phyloP scores from a whole-genome alignment of 805 yeast genomes.

The Ogataea paraovalis region DNA sequence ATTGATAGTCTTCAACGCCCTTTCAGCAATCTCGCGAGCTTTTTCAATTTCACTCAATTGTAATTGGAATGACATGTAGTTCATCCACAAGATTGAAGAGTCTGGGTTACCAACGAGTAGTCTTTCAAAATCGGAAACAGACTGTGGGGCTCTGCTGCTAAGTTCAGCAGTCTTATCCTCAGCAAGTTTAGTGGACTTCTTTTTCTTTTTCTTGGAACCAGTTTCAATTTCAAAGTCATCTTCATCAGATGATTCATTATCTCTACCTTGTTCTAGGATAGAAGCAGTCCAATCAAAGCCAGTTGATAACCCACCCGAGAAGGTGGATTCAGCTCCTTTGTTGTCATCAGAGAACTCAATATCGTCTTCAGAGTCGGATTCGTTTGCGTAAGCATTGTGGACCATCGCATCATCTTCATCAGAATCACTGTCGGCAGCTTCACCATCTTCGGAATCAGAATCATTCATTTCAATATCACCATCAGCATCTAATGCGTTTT shows the following conservation, averaged over 20 bases:
- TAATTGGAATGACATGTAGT: conserved; percentile 95
- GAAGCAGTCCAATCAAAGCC: conserved; percentile 97
- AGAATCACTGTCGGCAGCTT: conserved; percentile 15
- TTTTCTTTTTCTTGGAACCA: conserved; percentile 40
- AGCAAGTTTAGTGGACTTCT: conserved; percentile 36
- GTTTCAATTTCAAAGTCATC: conserved; percentile 47
- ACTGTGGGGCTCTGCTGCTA: conserved; percentile 83
- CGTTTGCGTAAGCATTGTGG: conserved; percentile 32
- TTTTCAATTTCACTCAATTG: conserved; percentile 91
- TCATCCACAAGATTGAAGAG: conserved; percentile 94
- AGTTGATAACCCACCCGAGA: conserved; percentile 62
- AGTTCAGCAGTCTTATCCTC: conserved; percentile 86
- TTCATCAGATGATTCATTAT: conserved; percentile 46
- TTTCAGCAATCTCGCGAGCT: conserved; percentile 88
- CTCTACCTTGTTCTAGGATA: conserved; percentile 75
- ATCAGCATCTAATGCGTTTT: conserved; percentile 17
- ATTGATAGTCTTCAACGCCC: conserved; percentile 87
- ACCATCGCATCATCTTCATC: conserved; percentile 23
- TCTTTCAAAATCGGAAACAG: conserved; percentile 88
- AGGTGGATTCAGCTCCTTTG: conserved; percentile 24
- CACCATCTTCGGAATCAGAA: conserved; percentile 25
- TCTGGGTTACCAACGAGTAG: conserved; percentile 87
- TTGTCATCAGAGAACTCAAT: conserved; percentile 20
- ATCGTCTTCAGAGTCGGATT: conserved; percentile 17
- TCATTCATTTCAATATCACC: conserved; percentile 30